Conservation (phyloP, 73 alveolate genomes). For the Strombidium stylifer region DNA sequence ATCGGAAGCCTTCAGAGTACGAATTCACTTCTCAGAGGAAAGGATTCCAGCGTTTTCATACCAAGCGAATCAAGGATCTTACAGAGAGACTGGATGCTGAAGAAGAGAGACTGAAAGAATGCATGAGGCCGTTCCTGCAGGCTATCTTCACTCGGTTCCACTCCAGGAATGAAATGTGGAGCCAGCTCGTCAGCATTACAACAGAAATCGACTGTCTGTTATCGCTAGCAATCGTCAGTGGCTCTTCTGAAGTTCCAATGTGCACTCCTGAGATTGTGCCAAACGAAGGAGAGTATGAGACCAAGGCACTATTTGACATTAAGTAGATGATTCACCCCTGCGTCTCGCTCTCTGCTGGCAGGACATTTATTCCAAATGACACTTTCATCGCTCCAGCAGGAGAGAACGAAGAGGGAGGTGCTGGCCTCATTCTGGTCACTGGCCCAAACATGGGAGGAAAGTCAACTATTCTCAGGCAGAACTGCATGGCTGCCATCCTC, state of each 20-base stretch:
- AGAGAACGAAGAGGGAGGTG: too few species aligned
- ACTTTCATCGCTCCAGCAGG: conserved; percentile 18
- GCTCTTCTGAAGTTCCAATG: conserved; percentile 40
- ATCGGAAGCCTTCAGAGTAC: conserved; percentile 69
- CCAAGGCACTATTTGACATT: conserved; percentile 4
- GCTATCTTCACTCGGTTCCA: conserved; percentile 62
- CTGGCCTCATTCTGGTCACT: conserved; percentile 69
- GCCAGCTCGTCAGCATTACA: conserved; percentile 46
- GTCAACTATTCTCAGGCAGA: conserved; percentile 84
- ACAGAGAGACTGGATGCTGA: conserved; percentile 62
- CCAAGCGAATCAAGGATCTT: conserved; percentile 60
- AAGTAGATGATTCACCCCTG: conserved; percentile 50
- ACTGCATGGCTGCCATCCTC: conserved; percentile 86
- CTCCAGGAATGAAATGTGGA: conserved; percentile 58
- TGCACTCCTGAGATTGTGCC: conserved; percentile 30
- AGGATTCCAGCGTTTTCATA: conserved; percentile 78
- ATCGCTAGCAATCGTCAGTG: conserved; percentile 60
- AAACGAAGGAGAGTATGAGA: conserved; percentile 8
- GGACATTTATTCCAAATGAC: conserved; percentile 51
- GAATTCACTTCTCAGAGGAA: conserved; percentile 75
- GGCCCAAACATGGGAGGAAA: conserved; percentile 99
- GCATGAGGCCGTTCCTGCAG: conserved; percentile 68
- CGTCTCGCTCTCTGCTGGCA: conserved; percentile 15
- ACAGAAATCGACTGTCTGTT: conserved; percentile 71
- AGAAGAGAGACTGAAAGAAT: conserved; percentile 65